phyloP scores from a whole-genome alignment of 495 filamentous ascomycete species.

The Daldinia loculata region DNA sequence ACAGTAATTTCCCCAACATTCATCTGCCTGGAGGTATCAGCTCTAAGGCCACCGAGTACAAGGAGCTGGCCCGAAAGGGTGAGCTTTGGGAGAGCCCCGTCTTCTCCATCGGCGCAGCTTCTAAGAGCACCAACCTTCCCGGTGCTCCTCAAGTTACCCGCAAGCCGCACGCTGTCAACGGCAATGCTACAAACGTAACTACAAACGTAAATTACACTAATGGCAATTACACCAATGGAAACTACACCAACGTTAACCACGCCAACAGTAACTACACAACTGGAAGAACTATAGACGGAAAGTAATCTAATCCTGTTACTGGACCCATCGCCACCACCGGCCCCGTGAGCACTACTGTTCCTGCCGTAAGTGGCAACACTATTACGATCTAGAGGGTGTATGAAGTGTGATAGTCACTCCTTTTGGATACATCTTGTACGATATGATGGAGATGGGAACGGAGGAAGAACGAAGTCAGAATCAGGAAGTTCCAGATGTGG shows the following conservation, averaged over 20 bases:
- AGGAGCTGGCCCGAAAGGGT: constrained; percentile 84
- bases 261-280: constrained; percentile 16
- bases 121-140: constrained; percentile 75
- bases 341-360: neutral
- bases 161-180: constrained; percentile 60
- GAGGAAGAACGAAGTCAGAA: constrained; percentile 2
- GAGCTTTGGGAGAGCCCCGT: constrained; percentile 95
- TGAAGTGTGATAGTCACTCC: neutral
- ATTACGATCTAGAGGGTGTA: constrained; percentile 29
- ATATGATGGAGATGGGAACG: neutral
- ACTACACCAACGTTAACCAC: constrained; percentile 19
- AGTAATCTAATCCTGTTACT: neutral
- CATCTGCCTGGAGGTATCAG: constrained; percentile 89
- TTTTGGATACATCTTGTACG: neutral
- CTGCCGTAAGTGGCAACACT: constrained; percentile 10
- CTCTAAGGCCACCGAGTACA: constrained; percentile 94
- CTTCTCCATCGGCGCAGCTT: constrained; percentile 86
- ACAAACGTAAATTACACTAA: constrained; percentile 31
- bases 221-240: constrained; percentile 24
- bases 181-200: constrained; percentile 32
- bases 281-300: constrained; percentile 10
- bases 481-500: constrained; percentile 14
- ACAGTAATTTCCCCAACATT: constrained; percentile 89
- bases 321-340: constrained; percentile 10
- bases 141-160: constrained; percentile 68